Conservation (phyloP, 257 asterid species). For the Plantago ovata region DNA sequence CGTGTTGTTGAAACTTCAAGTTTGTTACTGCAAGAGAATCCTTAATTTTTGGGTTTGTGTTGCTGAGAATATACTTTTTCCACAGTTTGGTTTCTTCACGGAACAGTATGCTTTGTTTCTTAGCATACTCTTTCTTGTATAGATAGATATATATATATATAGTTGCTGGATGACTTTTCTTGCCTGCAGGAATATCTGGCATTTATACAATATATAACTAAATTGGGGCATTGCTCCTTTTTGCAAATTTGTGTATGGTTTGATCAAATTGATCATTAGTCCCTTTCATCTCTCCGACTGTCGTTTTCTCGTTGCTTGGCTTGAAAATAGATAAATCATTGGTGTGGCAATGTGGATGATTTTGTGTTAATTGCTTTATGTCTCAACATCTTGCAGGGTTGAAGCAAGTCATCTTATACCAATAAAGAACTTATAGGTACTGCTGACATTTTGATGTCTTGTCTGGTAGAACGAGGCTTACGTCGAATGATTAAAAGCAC, state of each 20-base stretch:
- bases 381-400: conserved; percentile 42
- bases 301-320: conserved; percentile 2
- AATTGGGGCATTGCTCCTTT: background rate
- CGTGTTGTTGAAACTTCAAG: conserved; percentile 19
- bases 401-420: conserved; percentile 36
- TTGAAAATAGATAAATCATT: background rate
- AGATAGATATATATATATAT: no score
- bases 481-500: background rate
- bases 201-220: conserved; percentile 17
- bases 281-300: background rate
- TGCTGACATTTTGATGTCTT: background rate
- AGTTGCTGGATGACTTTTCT: conserved; percentile 30
- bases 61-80: conserved; percentile 45
- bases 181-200: conserved; percentile 19
- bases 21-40: background rate
- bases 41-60: background rate
- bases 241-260: conserved; percentile 15
- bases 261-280: conserved; percentile 13
- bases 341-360: background rate
- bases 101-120: conserved; percentile 38
- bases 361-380: conserved; percentile 4
- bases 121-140: conserved; percentile 22
- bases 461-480: conserved; percentile 2
- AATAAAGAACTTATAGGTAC: conserved; percentile 33
- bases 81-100: conserved; percentile 48